Conservation (phyloP, 108 stramenopile species). For the Aurantiochytrium sp. region DNA sequence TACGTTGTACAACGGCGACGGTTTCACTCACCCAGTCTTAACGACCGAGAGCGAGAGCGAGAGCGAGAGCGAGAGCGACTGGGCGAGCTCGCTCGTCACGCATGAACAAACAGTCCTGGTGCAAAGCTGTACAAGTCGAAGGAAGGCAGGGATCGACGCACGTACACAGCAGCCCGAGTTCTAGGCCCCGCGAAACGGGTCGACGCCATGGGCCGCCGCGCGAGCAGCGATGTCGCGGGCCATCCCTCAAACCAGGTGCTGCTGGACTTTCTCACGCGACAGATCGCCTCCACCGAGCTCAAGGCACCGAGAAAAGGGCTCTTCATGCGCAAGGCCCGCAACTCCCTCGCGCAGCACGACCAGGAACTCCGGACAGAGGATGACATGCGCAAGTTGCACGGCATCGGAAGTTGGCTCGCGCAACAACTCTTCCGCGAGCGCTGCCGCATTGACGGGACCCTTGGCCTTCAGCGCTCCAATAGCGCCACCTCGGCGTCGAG, state of each 20-base stretch:
- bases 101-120: too few species aligned
- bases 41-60: too few species aligned
- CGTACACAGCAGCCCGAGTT: too few species aligned
- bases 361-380: background rate
- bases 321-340: background rate
- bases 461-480: too few species aligned
- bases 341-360: background rate
- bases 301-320: background rate
- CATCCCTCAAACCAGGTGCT: background rate
- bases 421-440: background rate
- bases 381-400: background rate
- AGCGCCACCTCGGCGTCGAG: background rate
- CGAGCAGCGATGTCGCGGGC: background rate
- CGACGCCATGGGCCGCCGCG: too few species aligned
- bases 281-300: background rate
- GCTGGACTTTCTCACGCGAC: background rate
- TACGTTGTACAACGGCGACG: too few species aligned
- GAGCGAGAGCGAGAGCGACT: too few species aligned
- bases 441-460: background rate
- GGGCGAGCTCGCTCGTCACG: too few species aligned
- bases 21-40: too few species aligned
- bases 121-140: too few species aligned
- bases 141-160: too few species aligned
- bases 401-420: background rate
- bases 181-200: too few species aligned